phyloP scores from a whole-genome alignment of 257 asterid species.

The Oldenlandia corymbosa region DNA sequence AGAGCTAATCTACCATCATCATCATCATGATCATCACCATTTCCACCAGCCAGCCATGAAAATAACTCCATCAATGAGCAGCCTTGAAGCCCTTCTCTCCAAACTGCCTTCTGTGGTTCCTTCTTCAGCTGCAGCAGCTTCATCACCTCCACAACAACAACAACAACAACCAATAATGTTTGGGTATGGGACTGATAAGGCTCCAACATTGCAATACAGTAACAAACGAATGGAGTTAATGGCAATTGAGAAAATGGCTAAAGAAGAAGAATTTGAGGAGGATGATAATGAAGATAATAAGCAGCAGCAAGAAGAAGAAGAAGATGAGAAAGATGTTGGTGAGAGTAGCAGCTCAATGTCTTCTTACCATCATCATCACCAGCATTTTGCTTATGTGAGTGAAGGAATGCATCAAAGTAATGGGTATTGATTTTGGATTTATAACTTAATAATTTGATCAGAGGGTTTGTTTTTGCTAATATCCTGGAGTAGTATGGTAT shows the following conservation, averaged over 20 bases:
- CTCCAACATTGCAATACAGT: no score
- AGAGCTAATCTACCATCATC: slow-evolving; percentile 36
- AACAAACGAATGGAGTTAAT: slow-evolving; percentile 31
- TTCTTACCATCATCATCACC: slow-evolving; percentile 40
- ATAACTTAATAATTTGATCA: neutral
- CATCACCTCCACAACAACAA: neutral
- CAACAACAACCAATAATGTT: no score
- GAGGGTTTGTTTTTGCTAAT: no score
- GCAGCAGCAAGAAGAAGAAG: slow-evolving; percentile 29
- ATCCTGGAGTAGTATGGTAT: no score
- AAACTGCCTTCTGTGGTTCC: slow-evolving; percentile 82
- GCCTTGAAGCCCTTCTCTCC: slow-evolving; percentile 94
- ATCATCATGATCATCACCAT: slow-evolving; percentile 45
- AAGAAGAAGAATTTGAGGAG: slow-evolving; percentile 31
- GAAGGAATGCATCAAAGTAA: slow-evolving; percentile 46
- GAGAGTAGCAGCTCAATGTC: slow-evolving; percentile 41
- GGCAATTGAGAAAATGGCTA: slow-evolving; percentile 43
- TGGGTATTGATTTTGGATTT: slow-evolving; percentile 21
- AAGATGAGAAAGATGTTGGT: slow-evolving; percentile 25
- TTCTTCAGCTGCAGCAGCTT: slow-evolving; percentile 38
- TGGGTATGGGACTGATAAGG: no score
- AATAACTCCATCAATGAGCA: slow-evolving; percentile 89
- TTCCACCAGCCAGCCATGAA: slow-evolving; percentile 39
- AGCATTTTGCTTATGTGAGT: slow-evolving; percentile 55
- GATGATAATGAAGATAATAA: slow-evolving; percentile 29